A percentile compares a stretch with the other conserved stretches of the same genome.
Conservation (phyloP, 2,329 filamentous ascomycete species). For the Arthrobotrys megalospora region DNA sequence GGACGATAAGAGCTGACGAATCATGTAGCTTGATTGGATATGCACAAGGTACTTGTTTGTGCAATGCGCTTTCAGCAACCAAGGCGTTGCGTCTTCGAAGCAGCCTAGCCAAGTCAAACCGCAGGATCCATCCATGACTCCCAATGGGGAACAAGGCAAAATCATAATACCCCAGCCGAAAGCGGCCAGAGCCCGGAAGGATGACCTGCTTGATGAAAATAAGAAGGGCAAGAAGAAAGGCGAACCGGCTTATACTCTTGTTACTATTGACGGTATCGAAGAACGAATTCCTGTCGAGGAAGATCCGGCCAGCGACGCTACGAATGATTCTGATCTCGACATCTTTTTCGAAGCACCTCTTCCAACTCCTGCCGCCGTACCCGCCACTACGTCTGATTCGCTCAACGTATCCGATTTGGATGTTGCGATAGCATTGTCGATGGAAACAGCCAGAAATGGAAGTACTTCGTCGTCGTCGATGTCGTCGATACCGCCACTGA, state of each 20-base stretch:
- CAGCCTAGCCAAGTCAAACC: constrained; percentile 64
- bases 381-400: constrained; percentile 5
- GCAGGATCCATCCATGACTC: constrained; percentile 65
- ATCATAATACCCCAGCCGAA: constrained; percentile 66
- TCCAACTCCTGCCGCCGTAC: not conserved
- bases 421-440: constrained; percentile 55
- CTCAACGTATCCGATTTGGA: constrained; percentile 43
- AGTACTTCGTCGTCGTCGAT: not conserved
- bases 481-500: not conserved
- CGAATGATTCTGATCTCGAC: constrained; percentile 55
- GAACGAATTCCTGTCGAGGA: constrained; percentile 52
- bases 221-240: constrained; percentile 50
- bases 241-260: constrained; percentile 39
- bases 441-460: constrained; percentile 35
- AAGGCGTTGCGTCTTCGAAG: constrained; percentile 28
- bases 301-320: constrained; percentile 54
- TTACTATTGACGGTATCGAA: constrained; percentile 56
- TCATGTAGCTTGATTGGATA: constrained; percentile 87
- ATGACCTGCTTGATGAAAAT: constrained; percentile 41
- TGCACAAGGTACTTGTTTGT: constrained; percentile 89
- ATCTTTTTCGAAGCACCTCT: constrained; percentile 28
- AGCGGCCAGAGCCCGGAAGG: constrained; percentile 50
- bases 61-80: constrained; percentile 62
- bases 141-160: constrained; percentile 66
- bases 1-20: constrained; percentile 17